phyloP scores from a whole-genome alignment of 1,284 basidiomycete genomes.

The Wolfiporia cocos region DNA sequence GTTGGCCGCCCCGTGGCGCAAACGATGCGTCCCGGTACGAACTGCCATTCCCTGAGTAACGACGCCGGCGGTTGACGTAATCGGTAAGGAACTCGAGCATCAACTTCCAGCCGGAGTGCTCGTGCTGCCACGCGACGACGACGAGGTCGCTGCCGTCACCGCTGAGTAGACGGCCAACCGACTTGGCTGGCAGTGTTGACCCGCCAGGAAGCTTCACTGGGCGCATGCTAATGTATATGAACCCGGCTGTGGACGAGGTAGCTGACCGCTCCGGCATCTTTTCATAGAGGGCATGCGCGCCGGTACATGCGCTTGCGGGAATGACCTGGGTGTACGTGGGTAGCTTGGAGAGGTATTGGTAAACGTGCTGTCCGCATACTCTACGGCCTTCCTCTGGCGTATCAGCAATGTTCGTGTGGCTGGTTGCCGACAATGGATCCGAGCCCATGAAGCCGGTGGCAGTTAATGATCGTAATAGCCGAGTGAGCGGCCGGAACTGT shows the following conservation, averaged over 20 bases:
- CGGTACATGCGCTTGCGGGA: conserved; percentile 49
- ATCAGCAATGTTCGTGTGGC: conserved; percentile 33
- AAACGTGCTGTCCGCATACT: conserved; percentile 60
- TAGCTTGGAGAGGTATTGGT: conserved; percentile 69
- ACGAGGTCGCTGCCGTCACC: conserved; percentile 66
- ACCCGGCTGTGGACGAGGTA: conserved; percentile 41
- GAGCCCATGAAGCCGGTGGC: conserved; percentile 66
- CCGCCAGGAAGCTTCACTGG: conserved; percentile 74
- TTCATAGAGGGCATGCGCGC: conserved; percentile 66
- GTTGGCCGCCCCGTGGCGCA: conserved; percentile 30
- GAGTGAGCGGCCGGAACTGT: conserved; percentile 63
- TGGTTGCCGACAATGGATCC: conserved; percentile 51
- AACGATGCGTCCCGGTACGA: conserved; percentile 48
- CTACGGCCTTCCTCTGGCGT: conserved; percentile 35
- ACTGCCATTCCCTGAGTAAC: conserved; percentile 29
- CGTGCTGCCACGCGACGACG: conserved; percentile 76
- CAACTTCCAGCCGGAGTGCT: conserved; percentile 80
- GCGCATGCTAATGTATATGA: conserved; percentile 60
- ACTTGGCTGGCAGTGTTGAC: conserved; percentile 57
- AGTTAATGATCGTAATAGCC: conserved; percentile 73
- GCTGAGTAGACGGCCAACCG: conserved; percentile 67
- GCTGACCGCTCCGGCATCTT: conserved; percentile 56
- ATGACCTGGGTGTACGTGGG: conserved; percentile 74
- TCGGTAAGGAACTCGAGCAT: conserved; percentile 72
- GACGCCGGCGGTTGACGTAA: conserved; percentile 55